Evolutionary conservation across 1,139 yeast genomes (phyloP), one percentile per base, ranked within the genome.

Genomic region (Trichomonascaceae sp.): DNA sequence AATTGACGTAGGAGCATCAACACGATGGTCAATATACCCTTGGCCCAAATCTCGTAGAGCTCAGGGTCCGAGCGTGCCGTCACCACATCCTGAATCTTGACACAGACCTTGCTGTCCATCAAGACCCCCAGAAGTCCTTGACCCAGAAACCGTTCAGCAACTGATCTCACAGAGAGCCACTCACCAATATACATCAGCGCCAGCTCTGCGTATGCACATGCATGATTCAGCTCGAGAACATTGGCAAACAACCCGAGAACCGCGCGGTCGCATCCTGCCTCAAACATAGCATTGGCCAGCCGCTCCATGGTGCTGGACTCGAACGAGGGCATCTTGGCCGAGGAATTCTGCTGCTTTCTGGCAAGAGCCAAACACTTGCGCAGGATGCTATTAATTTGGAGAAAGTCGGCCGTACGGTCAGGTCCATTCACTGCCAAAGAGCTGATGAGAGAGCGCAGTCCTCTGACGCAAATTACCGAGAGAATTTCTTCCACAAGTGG

Each of bases 21-120:
- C 17, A 78, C 61, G 5, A 82, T 69, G 0, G 93, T 78, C 29
- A 87, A 60, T 15, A 87, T 60, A 1, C 94, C 94, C 49, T 78
- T 76, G 9, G 75, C 70, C 96, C 96, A 87, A 16, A 81, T 63
- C 35, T 71, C 66, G 52, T 84, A 89, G 41, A 80, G 59, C 39
- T 69, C 67, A 1, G 79, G 69, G 14, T 69, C 64, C 4, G 51
- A 46, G 1, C 57, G 48, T 2, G 80, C 67, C 16, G 64, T 64
- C 3, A 81, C 55, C 2, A 69, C 69, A 5, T 66, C 64, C 48
- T 77, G 82, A 27, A 87, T 71, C 1, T 67, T 64, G 23, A 65
- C 57, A 1, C 93, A 78, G 2, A 82, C 65, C 4, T 85, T 76
- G 37, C 92, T 75, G 46, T 84, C 93, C 13, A 76, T 68, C 33